Conservation (phyloP, 2,329 filamentous ascomycete genomes). For the Paraconiothyrium sp. region DNA sequence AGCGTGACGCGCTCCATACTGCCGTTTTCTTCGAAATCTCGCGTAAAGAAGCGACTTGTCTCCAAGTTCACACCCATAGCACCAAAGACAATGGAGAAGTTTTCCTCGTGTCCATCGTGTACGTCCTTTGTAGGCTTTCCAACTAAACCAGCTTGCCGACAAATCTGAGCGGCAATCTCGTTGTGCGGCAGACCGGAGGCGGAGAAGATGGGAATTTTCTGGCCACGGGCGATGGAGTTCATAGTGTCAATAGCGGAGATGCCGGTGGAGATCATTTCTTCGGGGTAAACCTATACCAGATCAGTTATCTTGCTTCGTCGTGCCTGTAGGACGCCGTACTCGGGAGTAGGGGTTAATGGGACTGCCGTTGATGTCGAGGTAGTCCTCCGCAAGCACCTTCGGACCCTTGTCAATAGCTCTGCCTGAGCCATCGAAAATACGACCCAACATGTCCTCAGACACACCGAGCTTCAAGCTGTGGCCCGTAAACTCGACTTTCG, state of each 20-base stretch:
- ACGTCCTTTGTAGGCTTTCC: slow-evolving; percentile 92
- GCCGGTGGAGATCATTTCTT: slow-evolving; percentile 99
- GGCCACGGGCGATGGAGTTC: slow-evolving; percentile 90
- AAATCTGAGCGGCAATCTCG: slow-evolving; percentile 99
- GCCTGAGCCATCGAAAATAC: slow-evolving; percentile 98
- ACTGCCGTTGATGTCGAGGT: slow-evolving; percentile 98
- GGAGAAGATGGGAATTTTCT: slow-evolving; percentile 99
- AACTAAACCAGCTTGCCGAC: slow-evolving; percentile 93
- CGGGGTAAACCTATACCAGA: slow-evolving; percentile 81
- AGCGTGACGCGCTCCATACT: slow-evolving; percentile 96
- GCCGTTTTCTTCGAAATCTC: slow-evolving; percentile 99
- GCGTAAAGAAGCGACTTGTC: slow-evolving; percentile 96
- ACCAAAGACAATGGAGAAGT: slow-evolving; percentile 99
- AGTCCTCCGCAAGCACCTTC: slow-evolving; percentile 97
- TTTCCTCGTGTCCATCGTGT: slow-evolving; percentile 97
- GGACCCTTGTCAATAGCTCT: slow-evolving; percentile 98
- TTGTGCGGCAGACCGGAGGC: slow-evolving; percentile 98
- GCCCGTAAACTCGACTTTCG: slow-evolving; percentile 96
- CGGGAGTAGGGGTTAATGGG: slow-evolving; percentile 98
- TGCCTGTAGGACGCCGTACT: slow-evolving; percentile 64
- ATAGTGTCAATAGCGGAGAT: slow-evolving; percentile 99
- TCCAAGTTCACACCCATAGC: slow-evolving; percentile 99
- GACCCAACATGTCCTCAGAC: slow-evolving; percentile 98
- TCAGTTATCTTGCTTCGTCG: slow-evolving; percentile 35
- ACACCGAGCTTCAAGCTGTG: slow-evolving; percentile 98